phyloP scores from a whole-genome alignment of 495 filamentous ascomycete genomes.

The Aspergillus saccharolyticus region DNA sequence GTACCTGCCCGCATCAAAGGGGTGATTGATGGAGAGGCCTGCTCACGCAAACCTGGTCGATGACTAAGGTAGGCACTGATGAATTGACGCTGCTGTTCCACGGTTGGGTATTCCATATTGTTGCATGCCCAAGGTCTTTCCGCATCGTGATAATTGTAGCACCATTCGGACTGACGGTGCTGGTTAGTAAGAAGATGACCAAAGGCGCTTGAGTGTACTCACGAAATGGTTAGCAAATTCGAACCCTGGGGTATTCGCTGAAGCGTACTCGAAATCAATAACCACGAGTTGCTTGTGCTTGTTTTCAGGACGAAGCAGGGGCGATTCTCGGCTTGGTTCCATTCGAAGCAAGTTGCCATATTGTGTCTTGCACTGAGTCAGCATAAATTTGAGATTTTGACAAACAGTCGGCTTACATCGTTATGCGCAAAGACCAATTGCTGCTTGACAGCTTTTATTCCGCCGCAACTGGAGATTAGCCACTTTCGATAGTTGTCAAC shows the following conservation, averaged over 20 bases:
- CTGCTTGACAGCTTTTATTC: slow-evolving; percentile 57
- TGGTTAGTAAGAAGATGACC: not conserved
- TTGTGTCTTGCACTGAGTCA: slow-evolving; percentile 64
- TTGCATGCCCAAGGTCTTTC: slow-evolving; percentile 59
- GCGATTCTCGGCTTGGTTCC: slow-evolving; percentile 75
- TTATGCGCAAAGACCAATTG: slow-evolving; percentile 93
- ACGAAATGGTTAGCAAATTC: slow-evolving; percentile 99
- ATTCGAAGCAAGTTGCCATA: slow-evolving; percentile 97
- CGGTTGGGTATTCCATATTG: slow-evolving; percentile 65
- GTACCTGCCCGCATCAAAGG: slow-evolving; percentile 34
- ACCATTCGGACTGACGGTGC: slow-evolving; percentile 71
- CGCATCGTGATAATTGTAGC: slow-evolving; percentile 88
- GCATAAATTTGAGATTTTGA: not conserved
- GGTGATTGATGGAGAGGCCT: slow-evolving; percentile 52
- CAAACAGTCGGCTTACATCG: slow-evolving; percentile 62
- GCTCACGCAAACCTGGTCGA: slow-evolving; percentile 51
- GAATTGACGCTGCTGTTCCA: slow-evolving; percentile 78
- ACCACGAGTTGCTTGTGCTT: slow-evolving; percentile 93
- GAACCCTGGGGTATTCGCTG: slow-evolving; percentile 76
- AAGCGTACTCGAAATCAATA: slow-evolving; percentile 98
- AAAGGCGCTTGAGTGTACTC: slow-evolving; percentile 20
- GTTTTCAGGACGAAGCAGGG: slow-evolving; percentile 80
- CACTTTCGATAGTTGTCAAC: slow-evolving; percentile 75
- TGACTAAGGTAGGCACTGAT: slow-evolving; percentile 84
- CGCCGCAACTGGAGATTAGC: slow-evolving; percentile 68